Evolutionary conservation across 805 yeast species (phyloP).

Genomic region (Lachancea thermotolerans): DNA sequence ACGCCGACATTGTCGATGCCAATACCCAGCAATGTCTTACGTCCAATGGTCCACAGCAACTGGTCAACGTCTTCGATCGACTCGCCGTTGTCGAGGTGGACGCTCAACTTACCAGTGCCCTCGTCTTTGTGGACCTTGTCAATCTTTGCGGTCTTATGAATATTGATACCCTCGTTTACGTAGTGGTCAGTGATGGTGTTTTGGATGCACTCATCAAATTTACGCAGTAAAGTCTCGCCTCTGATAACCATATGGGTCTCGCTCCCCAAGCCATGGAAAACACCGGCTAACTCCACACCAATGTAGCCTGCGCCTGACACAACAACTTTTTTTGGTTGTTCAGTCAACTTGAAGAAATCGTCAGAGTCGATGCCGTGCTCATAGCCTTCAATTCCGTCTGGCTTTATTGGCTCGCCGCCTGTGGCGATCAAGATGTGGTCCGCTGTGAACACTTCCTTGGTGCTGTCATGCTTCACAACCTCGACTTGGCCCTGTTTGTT

Average conservation of each 20-base stretch:
- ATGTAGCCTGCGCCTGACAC: constrained; percentile 98
- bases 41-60: constrained; percentile 91
- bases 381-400: constrained; percentile 67
- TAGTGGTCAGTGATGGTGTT: constrained; percentile 74
- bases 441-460: constrained; percentile 57
- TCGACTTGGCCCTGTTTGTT: constrained; percentile 66
- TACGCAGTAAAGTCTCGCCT: constrained; percentile 84
- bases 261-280: constrained; percentile 80
- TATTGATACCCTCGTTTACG: constrained; percentile 69
- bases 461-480: constrained; percentile 61
- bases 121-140: constrained; percentile 41
- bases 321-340: constrained; percentile 88
- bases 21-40: constrained; percentile 67
- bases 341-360: constrained; percentile 75
- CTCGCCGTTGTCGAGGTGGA: constrained; percentile 37
- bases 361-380: constrained; percentile 83
- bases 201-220: constrained; percentile 79
- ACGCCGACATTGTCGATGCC: constrained; percentile 76
- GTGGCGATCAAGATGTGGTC: constrained; percentile 84
- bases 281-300: constrained; percentile 93
- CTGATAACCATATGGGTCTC: constrained; percentile 85
- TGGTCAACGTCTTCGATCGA: constrained; percentile 68
- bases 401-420: constrained; percentile 78
- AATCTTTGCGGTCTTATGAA: constrained; percentile 62
- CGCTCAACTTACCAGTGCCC: constrained; percentile 42